These are phyloP conservation scores for Echinosophora koreensis DNA, from an alignment of 306 rosid species.

Conservation along the genomic window DNA sequence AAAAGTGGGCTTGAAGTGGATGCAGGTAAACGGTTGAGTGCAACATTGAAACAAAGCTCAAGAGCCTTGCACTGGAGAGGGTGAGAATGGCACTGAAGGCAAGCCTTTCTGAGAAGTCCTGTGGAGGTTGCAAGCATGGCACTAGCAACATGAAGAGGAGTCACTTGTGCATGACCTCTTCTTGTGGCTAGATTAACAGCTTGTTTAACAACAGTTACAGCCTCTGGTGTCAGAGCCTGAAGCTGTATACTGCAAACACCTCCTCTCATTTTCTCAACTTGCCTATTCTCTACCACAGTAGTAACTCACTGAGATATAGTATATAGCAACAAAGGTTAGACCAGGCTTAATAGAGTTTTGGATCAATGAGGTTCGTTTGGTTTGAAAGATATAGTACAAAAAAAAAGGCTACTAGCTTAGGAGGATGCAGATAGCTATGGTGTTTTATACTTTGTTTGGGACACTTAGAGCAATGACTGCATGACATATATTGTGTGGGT, in stretches of 20 bases:
- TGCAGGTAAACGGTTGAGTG: slow-evolving; percentile 88
- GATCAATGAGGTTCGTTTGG: slow-evolving; percentile 41
- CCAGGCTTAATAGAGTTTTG: slow-evolving; percentile 16
- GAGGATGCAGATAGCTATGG: slow-evolving; percentile 19
- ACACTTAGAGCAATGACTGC: slow-evolving; percentile 42
- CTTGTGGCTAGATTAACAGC: slow-evolving; percentile 76
- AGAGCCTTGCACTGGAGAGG: slow-evolving; percentile 95
- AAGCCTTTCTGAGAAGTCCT: slow-evolving; percentile 78
- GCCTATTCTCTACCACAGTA: not conserved
- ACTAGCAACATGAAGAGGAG: slow-evolving; percentile 95
- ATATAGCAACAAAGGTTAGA: not conserved
- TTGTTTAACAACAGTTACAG: slow-evolving; percentile 76
- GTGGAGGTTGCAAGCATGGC: slow-evolving; percentile 84
- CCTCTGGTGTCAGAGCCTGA: slow-evolving; percentile 77
- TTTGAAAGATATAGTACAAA: slow-evolving; percentile 17
- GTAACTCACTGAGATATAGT: not conserved
- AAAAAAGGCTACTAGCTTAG: slow-evolving; percentile 35
- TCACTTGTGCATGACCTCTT: slow-evolving; percentile 90
- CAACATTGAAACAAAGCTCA: slow-evolving; percentile 93
- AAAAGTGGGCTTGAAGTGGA: slow-evolving; percentile 72
- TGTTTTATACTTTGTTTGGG: slow-evolving; percentile 47
- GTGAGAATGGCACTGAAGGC: slow-evolving; percentile 84
- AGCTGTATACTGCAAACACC: slow-evolving; percentile 78
- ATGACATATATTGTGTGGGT: slow-evolving; percentile 52
- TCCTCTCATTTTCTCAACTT: slow-evolving; percentile 69